Percentiles rank a stretch among this genome's conserved stretches.
Evolutionary conservation across 1,284 basidiomycete genomes (phyloP).

Genomic region (Ceratorhiza oryzae-sativae): DNA sequence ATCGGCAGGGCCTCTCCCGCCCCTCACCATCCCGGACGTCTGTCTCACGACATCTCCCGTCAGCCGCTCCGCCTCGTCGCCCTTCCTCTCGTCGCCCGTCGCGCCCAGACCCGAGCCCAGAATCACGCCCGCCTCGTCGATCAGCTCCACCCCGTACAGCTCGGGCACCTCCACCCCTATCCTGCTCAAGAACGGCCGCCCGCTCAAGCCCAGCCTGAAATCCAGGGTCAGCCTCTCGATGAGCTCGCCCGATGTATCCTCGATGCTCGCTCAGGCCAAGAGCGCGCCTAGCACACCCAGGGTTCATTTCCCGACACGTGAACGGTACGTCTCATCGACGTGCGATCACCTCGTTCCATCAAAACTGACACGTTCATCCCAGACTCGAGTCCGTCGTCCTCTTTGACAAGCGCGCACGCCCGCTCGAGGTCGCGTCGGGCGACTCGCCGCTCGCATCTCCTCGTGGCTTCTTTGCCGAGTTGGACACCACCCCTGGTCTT

Average conservation of each 20-base stretch:
- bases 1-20: background rate
- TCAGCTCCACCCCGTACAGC: slow-evolving; percentile 13
- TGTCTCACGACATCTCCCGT: background rate
- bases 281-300: slow-evolving; percentile 27
- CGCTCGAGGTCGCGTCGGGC: slow-evolving; percentile 34
- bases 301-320: slow-evolving; percentile 33
- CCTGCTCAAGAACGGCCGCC: slow-evolving; percentile 29
- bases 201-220: slow-evolving; percentile 34
- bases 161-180: slow-evolving; percentile 24
- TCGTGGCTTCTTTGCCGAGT: background rate
- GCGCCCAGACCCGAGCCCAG: background rate
- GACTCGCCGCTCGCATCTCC: slow-evolving; percentile 29
- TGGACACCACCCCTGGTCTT: slow-evolving; percentile 2
- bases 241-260: slow-evolving; percentile 26
- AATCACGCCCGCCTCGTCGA: background rate
- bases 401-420: slow-evolving; percentile 42
- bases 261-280: slow-evolving; percentile 35
- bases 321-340: slow-evolving; percentile 20
- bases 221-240: slow-evolving; percentile 27
- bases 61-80: slow-evolving; percentile 19
- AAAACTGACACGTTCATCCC: slow-evolving; percentile 20
- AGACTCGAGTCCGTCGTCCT: slow-evolving; percentile 44
- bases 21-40: slow-evolving; percentile 7
- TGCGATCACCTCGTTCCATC: background rate
- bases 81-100: slow-evolving; percentile 1